These are phyloP conservation scores for Solanum sejunctum DNA, from an alignment of 257 asterid species.

Conservation along the genomic window DNA sequence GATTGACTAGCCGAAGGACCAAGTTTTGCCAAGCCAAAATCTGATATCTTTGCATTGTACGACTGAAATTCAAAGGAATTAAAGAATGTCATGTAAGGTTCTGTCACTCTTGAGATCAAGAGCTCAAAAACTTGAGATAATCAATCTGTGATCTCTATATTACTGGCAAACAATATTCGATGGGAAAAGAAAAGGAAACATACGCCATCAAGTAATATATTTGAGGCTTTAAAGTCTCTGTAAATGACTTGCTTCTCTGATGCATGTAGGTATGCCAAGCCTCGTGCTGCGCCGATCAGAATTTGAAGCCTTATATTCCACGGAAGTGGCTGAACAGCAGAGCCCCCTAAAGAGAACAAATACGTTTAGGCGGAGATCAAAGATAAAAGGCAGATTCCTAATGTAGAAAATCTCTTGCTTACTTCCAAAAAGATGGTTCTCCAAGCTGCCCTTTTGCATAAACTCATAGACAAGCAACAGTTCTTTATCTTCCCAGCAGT, in stretches of 20 bases:
- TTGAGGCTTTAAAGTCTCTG: constrained; percentile 77
- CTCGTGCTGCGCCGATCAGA: constrained; percentile 58
- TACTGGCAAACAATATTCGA: neutral
- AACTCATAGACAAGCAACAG: constrained; percentile 75
- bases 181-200: neutral
- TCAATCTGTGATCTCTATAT: neutral
- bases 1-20: constrained; percentile 66
- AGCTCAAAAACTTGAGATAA: neutral
- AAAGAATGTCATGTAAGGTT: neutral
- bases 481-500: constrained; percentile 72
- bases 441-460: constrained; percentile 95
- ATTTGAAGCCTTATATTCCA: constrained; percentile 63
- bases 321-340: constrained; percentile 62
- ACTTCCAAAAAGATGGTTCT: constrained; percentile 95
- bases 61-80: constrained; percentile 19
- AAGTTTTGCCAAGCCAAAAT: constrained; percentile 54
- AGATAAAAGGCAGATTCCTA: neutral
- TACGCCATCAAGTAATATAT: constrained; percentile 74
- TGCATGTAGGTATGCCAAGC: constrained; percentile 57
- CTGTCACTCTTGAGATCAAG: neutral
- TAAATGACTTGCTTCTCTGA: constrained; percentile 50
- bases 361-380: neutral
- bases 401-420: constrained; percentile 7
- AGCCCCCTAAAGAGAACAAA: constrained; percentile 35
- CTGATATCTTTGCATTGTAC: constrained; percentile 61